Base-by-base conservation (phyloP, 306 rosid genomes). In the Astragalus membranaceus region DNA sequence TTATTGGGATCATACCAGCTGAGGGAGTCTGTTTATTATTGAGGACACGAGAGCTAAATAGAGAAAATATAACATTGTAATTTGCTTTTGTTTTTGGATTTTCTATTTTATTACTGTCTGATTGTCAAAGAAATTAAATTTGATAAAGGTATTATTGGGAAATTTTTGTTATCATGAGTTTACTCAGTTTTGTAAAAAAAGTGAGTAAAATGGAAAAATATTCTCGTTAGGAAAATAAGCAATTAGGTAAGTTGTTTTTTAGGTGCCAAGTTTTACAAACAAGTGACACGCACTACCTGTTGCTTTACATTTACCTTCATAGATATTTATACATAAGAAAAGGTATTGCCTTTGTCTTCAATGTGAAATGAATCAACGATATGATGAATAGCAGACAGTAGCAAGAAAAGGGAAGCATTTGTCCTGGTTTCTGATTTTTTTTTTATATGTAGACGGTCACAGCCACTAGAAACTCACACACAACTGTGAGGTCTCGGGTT, bases 211-310 rank as follows among this genome's bases (percentile, higher is more conserved):
- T n/a, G n/a, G 64, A 16, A 52, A 70, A 14, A 36, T 5, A 23
- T 20, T 37, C 17, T 37, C 17, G 3, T 36, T 4, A 35, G 50
- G 35, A 53, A 64, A 74, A 64, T 29, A 63, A 74, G 57, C 56
- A 52, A 63, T 42, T 64, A 13, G 4, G n/a, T n/a, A 51, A 20
- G 53, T 37, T 63, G 69, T 63, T 62, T 29, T 62, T 15, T n/a
- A 74, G 16, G 46, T 64, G 29, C 58, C 29, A 15, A 7, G 56
- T 52, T 74, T 64, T 53, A 69, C 66, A 32, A 64, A 43, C 66
- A 42, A 43, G 39, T 7, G 52, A 12, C 43, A 32, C 65, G 56
- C 41, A 62, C 56, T 52, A 5, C 12, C 55, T 46, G 58, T 75
- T 75, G 62, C 37, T 47, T 67, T 36, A 35, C 42, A 15, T 75